Evolutionary conservation across 352 stramenopile species (phyloP), one percentile per base, ranked within the genome.

Genomic region (Phytopythium montanum): DNA sequence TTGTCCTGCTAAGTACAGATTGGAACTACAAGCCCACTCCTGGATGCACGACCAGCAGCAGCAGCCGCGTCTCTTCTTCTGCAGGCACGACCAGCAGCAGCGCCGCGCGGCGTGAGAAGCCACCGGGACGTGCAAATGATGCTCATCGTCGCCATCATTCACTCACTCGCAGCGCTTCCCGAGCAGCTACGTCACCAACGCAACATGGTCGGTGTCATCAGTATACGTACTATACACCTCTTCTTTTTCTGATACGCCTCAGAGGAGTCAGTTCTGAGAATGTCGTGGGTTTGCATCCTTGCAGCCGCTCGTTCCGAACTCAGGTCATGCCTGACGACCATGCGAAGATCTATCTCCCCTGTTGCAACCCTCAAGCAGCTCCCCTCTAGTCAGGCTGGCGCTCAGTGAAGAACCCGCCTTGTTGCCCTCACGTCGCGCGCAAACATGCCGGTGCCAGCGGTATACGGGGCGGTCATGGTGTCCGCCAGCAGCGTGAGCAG

Each of bases 381-480:
- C n/a, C n/a, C 31, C 31, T 36, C 31, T 7, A 2, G 38, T 21
- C n/a, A n/a, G n/a, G n/a, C 38, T n/a, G 3, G 14, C n/a, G 38
- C 38, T 23, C 38, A 44, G 5, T 21, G 14, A 16, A 41, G 36
- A 41, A n/a, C 6, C 5, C 45, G 16, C 45, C 28, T 31, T 21
- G 34, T 2, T 28, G 8, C n/a, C 42, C 7, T 1, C 14, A n/a
- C 6, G 19, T 16, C 19, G 7, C 14, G 42, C 14, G 0, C 16
- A 2, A 44, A 19, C 13, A 54, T 75, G 68, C 64, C 68, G 14
- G 56, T 72, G 26, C 57, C 68, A 36, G 58, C 68, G 19, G 48
- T 75, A 5, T 75, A 75, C 21, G 68, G 64, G 7, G 64, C 68
- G 39, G 58, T 75, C 39, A 64, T 68, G 34, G 54, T 61, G 26